A percentile compares a stretch with the other conserved stretches of the same genome.
Evolutionary conservation across 805 yeast genomes (phyloP).

Genomic region (Scheffersomyces ergatensis): DNA sequence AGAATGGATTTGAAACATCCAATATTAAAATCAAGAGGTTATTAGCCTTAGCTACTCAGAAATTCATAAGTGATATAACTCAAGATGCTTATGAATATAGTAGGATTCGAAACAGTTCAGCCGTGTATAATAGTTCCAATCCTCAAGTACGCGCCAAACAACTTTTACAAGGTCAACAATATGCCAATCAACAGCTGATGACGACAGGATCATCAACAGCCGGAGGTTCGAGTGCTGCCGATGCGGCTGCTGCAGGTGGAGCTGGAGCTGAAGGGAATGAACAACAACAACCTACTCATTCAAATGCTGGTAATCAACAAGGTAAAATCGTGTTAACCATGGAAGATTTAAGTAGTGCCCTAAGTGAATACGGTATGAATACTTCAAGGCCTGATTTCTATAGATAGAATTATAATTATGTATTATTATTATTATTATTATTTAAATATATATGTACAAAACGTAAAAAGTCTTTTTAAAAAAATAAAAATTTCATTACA

Average conservation of each 20-base stretch:
- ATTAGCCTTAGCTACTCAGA: slow-evolving; percentile 93
- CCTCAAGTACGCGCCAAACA: slow-evolving; percentile 86
- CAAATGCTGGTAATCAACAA: slow-evolving; percentile 51
- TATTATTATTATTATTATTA: background rate
- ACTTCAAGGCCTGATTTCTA: slow-evolving; percentile 92
- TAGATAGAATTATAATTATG: slow-evolving; percentile 42
- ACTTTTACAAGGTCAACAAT: slow-evolving; percentile 63
- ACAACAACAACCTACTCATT: slow-evolving; percentile 29
- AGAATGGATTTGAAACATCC: slow-evolving; percentile 79
- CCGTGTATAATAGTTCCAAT: slow-evolving; percentile 81
- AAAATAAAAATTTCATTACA: too few species aligned
- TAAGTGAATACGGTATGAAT: slow-evolving; percentile 89
- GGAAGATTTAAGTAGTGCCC: slow-evolving; percentile 89
- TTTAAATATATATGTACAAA: background rate
- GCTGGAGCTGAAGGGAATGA: slow-evolving; percentile 34
- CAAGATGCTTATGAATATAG: slow-evolving; percentile 96
- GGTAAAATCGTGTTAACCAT: slow-evolving; percentile 86
- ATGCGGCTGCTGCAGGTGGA: slow-evolving; percentile 8
- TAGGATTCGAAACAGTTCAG: slow-evolving; percentile 81
- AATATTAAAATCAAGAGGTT: slow-evolving; percentile 75
- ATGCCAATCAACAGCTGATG: slow-evolving; percentile 36
- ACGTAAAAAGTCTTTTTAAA: background rate
- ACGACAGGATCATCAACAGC: slow-evolving; percentile 27
- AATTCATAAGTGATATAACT: slow-evolving; percentile 90
- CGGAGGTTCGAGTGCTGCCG: slow-evolving; percentile 24